Conservation (phyloP, 2,329 filamentous ascomycete genomes). For the Hymenotorrendiella dingleyae region DNA sequence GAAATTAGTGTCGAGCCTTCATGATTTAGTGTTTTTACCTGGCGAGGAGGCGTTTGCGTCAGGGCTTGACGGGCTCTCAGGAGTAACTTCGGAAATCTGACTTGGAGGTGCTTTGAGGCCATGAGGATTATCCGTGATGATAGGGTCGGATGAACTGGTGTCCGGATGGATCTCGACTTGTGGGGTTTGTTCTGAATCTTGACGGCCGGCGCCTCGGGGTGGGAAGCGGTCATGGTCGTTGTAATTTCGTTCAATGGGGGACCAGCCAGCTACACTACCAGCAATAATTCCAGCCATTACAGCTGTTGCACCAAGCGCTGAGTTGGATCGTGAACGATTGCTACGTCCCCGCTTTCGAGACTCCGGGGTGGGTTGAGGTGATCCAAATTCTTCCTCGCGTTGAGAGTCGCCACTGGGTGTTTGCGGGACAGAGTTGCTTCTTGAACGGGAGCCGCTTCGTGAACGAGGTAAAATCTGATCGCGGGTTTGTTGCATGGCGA, state of each 20-base stretch:
- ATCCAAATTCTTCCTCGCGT: slow-evolving; percentile 45
- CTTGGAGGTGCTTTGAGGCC: slow-evolving; percentile 23
- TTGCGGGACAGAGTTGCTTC: slow-evolving; percentile 60
- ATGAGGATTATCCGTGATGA: slow-evolving; percentile 38
- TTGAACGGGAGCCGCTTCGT: slow-evolving; percentile 56
- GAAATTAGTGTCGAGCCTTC: background rate
- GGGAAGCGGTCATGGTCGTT: slow-evolving; percentile 26
- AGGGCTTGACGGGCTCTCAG: slow-evolving; percentile 1
- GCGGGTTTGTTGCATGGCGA: slow-evolving; percentile 68
- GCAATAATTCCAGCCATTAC: slow-evolving; percentile 83
- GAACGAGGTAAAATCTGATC: slow-evolving; percentile 60
- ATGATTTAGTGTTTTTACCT: background rate
- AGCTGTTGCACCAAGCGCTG: slow-evolving; percentile 65
- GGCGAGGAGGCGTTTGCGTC: background rate
- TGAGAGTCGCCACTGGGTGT: slow-evolving; percentile 50
- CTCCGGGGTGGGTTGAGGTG: slow-evolving; percentile 49
- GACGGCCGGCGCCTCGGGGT: slow-evolving; percentile 21
- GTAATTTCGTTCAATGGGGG: slow-evolving; percentile 57
- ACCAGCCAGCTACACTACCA: slow-evolving; percentile 72
- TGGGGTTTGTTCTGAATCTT: slow-evolving; percentile 37
- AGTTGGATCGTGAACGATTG: slow-evolving; percentile 57
- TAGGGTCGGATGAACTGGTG: slow-evolving; percentile 40
- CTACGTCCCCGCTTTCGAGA: slow-evolving; percentile 62
- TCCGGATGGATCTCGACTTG: slow-evolving; percentile 43
- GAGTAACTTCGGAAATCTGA: slow-evolving; percentile 23